phyloP scores from a whole-genome alignment of 2,329 filamentous ascomycete genomes.

The Westerdykella ornata region DNA sequence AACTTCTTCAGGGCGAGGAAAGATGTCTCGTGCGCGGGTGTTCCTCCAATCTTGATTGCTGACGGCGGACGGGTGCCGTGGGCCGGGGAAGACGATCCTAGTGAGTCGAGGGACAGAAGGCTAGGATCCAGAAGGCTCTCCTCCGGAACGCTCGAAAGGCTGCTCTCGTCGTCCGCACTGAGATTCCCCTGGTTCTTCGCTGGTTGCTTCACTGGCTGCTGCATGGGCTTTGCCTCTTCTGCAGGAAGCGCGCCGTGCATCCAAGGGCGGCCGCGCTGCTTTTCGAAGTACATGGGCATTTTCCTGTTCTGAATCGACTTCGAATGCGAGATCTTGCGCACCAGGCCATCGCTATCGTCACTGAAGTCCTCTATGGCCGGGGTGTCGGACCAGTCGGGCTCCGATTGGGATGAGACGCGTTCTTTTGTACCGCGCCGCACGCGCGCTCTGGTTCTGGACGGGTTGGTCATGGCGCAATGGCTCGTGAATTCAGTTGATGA shows the following conservation, averaged over 20 bases:
- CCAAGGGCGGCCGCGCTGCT: slow-evolving; percentile 12
- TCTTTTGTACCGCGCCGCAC: slow-evolving; percentile 25
- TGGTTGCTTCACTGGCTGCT: not conserved
- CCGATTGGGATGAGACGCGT: slow-evolving; percentile 18
- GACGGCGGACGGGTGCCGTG: slow-evolving; percentile 39
- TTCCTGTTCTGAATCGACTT: slow-evolving; percentile 7
- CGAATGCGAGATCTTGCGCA: slow-evolving; percentile 15
- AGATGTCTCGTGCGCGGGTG: slow-evolving; percentile 42
- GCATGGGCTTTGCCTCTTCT: not conserved
- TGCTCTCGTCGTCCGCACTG: slow-evolving; percentile 10
- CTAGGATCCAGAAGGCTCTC: slow-evolving; percentile 29
- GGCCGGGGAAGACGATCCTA: slow-evolving; percentile 30
- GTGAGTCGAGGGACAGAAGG: slow-evolving; percentile 27
- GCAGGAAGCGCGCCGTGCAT: slow-evolving; percentile 36
- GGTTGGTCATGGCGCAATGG: slow-evolving; percentile 29
- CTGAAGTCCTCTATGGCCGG: slow-evolving; percentile 20
- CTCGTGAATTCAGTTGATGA: not conserved
- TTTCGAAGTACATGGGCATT: not conserved
- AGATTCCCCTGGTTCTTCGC: not conserved
- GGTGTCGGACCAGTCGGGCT: slow-evolving; percentile 13
- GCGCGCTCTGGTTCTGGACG: slow-evolving; percentile 31
- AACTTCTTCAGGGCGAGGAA: slow-evolving; percentile 47
- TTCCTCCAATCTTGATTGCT: slow-evolving; percentile 40
- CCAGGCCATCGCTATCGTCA: slow-evolving; percentile 35
- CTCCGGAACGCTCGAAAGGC: slow-evolving; percentile 16